Base-by-base conservation (phyloP, 2,329 filamentous ascomycete genomes). In the Fusarium avenaceum region DNA sequence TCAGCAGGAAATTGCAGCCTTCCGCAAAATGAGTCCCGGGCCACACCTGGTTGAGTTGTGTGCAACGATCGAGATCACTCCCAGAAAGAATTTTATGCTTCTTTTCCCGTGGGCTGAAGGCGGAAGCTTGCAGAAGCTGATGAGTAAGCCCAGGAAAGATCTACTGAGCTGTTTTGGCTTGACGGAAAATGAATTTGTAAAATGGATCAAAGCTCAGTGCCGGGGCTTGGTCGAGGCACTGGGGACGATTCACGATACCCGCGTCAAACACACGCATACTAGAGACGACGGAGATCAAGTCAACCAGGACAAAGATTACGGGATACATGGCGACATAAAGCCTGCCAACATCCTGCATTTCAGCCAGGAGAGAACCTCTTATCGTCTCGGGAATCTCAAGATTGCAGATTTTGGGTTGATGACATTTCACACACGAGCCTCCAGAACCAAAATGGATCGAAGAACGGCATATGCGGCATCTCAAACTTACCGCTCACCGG, bases 61-160 rank as follows among this genome's bases (percentile, higher is more conserved):
- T 32, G 50, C 42, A 1, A 57, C 60, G 9, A 26, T 64, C 17
- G 44, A 63, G 4, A 40, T 54, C 5, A 30, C 14, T 6, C 32
- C 32, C 15, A 4, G 14, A 19, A 2, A 22, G 0, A 26, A 6
- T 3, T 62, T 30, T 14, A 53, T 45, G 44, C 43, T 63, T 15
- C 52, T 63, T 0, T 64, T 63, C 4, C 50, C 57, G 0, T 63
- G 57, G 60, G 60, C 60, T 2, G 32, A 51, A 1, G 57, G 40
- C 0, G 60, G 57, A 0, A 63, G 13, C 10, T 3, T 63, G 14
- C 4, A 7, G 0, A 30, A 57, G 3, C 1, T 63, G 6, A 57
- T 63, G 45, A 20, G 11, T 1, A 6, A 4, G 7, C 4, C 39
- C 1, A 15, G 32, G 1, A 19, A 17, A 4, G 48, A 45, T 6